These are phyloP conservation scores for Acacia concinna DNA, from an alignment of 331 rosid genomes.

Conservation along the genomic window DNA sequence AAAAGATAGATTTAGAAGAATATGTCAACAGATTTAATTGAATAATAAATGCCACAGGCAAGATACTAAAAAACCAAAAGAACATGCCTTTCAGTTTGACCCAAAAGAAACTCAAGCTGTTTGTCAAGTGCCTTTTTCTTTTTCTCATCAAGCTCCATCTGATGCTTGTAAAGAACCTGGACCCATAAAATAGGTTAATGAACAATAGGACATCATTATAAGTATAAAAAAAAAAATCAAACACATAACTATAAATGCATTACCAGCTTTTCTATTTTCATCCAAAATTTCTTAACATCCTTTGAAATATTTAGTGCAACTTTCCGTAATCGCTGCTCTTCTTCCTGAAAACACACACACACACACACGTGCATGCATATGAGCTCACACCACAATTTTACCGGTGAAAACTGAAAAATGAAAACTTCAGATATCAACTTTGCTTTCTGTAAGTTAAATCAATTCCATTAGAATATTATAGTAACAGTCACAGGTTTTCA, in stretches of 20 bases:
- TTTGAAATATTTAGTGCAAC: constrained; percentile 91
- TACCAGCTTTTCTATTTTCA: constrained; percentile 95
- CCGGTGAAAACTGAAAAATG: not conserved
- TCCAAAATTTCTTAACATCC: constrained; percentile 98
- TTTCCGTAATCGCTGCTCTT: constrained; percentile 87
- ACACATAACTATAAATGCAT: constrained; percentile 25
- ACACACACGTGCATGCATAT: not conserved
- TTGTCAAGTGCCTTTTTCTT: constrained; percentile 95
- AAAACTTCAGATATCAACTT: not conserved
- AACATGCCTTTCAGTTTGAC: constrained; percentile 92
- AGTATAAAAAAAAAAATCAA: not conserved
- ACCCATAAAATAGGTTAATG: constrained; percentile 1
- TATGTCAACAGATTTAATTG: constrained; percentile 18
- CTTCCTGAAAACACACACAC: constrained; percentile 58
- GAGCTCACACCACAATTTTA: constrained; percentile 21
- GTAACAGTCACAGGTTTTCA: constrained; percentile 19
- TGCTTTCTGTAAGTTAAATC: constrained; percentile 23
- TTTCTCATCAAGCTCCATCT: constrained; percentile 89
- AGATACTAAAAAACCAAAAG: constrained; percentile 13
- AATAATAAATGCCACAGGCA: not conserved
- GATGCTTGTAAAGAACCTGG: constrained; percentile 98
- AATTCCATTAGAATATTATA: constrained; percentile 10
- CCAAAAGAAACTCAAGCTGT: constrained; percentile 96
- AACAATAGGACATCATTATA: constrained; percentile 11
- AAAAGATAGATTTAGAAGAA: constrained; percentile 31